Conservation (phyloP, 495 filamentous ascomycete genomes). For the Hypoxylon intermedium region DNA sequence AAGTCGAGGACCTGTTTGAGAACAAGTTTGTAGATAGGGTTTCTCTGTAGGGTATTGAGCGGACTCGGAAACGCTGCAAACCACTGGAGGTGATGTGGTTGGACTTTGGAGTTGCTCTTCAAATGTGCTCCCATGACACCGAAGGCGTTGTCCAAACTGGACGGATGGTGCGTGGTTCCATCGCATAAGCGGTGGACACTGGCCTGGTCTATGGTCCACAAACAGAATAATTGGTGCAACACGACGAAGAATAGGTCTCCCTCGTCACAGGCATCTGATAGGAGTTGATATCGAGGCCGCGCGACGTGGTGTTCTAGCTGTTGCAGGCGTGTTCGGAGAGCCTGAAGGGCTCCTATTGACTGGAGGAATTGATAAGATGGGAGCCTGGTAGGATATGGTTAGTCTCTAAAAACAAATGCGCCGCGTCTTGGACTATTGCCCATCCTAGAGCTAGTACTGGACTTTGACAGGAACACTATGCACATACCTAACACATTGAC, state of each 20-base stretch:
- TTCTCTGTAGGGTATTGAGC: constrained; percentile 36
- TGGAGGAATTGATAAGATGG: constrained; percentile 19
- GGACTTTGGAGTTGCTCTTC: constrained; percentile 49
- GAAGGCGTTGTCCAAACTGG: constrained; percentile 48
- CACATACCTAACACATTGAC: constrained; percentile 38
- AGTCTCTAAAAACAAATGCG: too few relatives aligned
- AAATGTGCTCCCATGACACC: constrained; percentile 46
- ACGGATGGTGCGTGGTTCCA: constrained; percentile 4
- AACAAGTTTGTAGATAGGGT: constrained; percentile 9
- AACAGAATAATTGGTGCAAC: constrained; percentile 73
- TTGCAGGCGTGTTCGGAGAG: constrained; percentile 2
- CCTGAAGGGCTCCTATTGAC: neutral
- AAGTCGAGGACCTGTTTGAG: constrained; percentile 45
- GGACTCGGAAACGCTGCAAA: constrained; percentile 60
- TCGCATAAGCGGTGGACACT: constrained; percentile 23
- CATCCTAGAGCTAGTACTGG: too few relatives aligned
- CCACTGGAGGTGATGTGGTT: constrained; percentile 53
- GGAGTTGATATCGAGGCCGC: constrained; percentile 60
- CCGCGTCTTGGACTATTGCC: too few relatives aligned
- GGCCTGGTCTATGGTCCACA: constrained; percentile 46
- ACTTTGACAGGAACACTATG: neutral
- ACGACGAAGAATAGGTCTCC: constrained; percentile 69
- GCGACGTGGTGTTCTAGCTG: constrained; percentile 50
- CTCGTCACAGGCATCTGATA: constrained; percentile 62
- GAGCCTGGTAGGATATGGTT: constrained; percentile 11